A percentile compares a stretch with the other conserved stretches of the same genome.
phyloP scores from a whole-genome alignment of 148 eudicot genomes.

The Salicornia ramosissima region DNA sequence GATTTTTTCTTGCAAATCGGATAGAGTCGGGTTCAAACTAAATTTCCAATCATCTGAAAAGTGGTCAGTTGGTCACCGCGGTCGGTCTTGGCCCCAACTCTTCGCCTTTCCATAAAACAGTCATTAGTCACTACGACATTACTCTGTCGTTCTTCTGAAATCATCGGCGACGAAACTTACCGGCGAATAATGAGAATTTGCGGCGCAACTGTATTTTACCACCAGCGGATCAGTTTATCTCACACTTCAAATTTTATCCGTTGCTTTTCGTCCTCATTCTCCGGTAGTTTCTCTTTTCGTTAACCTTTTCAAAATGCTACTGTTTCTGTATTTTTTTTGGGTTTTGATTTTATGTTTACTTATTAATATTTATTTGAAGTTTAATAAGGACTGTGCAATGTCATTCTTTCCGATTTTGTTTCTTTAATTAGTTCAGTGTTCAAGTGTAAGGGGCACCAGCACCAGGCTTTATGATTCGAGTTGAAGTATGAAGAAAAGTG shows the following conservation, averaged over 20 bases:
- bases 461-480: not conserved
- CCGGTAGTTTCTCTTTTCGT: constrained; percentile 12
- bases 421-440: too few relatives aligned
- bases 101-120: not conserved
- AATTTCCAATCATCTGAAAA: too few relatives aligned
- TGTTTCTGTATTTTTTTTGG: not conserved
- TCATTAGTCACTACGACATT: too few relatives aligned
- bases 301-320: not conserved
- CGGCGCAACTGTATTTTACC: not conserved
- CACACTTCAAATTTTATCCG: not conserved
- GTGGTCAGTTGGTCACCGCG: too few relatives aligned
- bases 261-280: constrained; percentile 8
- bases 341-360: not conserved
- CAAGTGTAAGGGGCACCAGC: not conserved
- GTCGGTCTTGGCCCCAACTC: constrained; percentile 3
- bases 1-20: too few relatives aligned
- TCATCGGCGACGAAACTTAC: not conserved
- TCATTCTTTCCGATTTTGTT: not conserved
- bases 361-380: not conserved
- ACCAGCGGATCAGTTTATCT: not conserved
- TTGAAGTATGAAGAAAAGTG: not conserved
- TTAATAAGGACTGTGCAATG: not conserved
- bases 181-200: constrained; percentile 18
- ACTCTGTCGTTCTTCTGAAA: not conserved
- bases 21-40: too few relatives aligned